A percentile compares a stretch with the other conserved stretches of the same genome.
These are phyloP conservation scores for Aureobasidium sp. DNA, from an alignment of 2,329 filamentous ascomycete genomes.

Conservation along the genomic window DNA sequence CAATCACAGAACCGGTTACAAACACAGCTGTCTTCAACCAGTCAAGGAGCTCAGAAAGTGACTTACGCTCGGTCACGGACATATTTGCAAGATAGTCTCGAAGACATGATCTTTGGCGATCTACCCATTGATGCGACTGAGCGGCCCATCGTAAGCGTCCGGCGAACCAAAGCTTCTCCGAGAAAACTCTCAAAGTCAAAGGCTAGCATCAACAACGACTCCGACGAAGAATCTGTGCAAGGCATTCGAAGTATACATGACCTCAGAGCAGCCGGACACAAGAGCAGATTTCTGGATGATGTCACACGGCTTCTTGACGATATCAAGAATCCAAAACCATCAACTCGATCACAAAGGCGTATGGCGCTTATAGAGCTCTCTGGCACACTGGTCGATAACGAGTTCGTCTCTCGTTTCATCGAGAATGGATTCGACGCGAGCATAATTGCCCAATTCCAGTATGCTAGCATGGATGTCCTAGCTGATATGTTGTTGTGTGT, in stretches of 20 bases:
- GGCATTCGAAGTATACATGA: constrained; percentile 54
- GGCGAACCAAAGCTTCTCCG: constrained; percentile 15
- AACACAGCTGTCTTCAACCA: background rate
- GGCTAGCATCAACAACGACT: constrained; percentile 39
- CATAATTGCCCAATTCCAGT: constrained; percentile 56
- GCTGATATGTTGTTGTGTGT: constrained; percentile 58
- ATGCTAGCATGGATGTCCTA: constrained; percentile 31
- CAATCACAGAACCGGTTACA: background rate
- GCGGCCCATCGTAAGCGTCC: constrained; percentile 12
- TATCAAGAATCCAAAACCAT: constrained; percentile 40
- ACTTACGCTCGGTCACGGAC: constrained; percentile 56
- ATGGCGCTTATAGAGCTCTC: constrained; percentile 51
- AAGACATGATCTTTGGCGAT: constrained; percentile 29
- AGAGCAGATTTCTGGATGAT: constrained; percentile 49
- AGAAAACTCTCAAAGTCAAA: constrained; percentile 21
- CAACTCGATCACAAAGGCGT: constrained; percentile 41
- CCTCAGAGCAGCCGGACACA: constrained; percentile 51
- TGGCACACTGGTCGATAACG: constrained; percentile 49
- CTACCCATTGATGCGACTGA: constrained; percentile 25
- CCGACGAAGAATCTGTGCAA: constrained; percentile 35
- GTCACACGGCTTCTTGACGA: constrained; percentile 53
- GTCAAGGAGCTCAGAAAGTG: constrained; percentile 33
- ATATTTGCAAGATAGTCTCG: constrained; percentile 47
- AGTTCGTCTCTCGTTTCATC: constrained; percentile 62
- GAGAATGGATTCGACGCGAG: constrained; percentile 65